These are phyloP conservation scores for Trametes coccinea DNA, from an alignment of 768 basidiomycete genomes.

Conservation along the genomic window DNA sequence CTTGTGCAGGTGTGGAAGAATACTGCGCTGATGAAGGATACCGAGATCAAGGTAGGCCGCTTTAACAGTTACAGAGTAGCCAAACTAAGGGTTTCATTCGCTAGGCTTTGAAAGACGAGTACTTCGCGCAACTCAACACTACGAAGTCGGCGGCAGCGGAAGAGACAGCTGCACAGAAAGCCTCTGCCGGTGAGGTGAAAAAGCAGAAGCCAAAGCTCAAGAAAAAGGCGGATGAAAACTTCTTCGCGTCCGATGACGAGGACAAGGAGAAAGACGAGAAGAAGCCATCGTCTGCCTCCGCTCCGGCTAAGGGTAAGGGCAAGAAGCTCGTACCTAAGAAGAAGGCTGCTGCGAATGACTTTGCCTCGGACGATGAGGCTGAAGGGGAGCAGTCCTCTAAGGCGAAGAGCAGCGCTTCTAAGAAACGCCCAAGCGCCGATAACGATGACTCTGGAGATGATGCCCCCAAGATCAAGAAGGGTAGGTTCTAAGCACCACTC, in stretches of 20 bases:
- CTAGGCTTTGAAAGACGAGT: conserved; percentile 65
- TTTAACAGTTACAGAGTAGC: too few species aligned
- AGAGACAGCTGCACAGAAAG: conserved; percentile 24
- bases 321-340: conserved; percentile 22
- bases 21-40: conserved; percentile 53
- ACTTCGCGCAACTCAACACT: conserved; percentile 47
- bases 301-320: conserved; percentile 27
- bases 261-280: conserved; percentile 27
- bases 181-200: conserved; percentile 27
- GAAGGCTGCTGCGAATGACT: conserved; percentile 14
- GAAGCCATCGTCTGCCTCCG: conserved; percentile 13
- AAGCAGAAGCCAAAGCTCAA: conserved; percentile 53
- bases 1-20: conserved; percentile 65
- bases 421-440: conserved; percentile 10
- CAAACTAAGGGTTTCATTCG: too few species aligned
- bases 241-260: conserved; percentile 58
- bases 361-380: conserved; percentile 23
- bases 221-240: conserved; percentile 45
- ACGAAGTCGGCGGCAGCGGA: conserved; percentile 27
- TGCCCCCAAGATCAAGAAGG: conserved; percentile 40
- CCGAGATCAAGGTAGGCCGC: conserved; percentile 59
- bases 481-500: conserved; percentile 15
- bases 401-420: conserved; percentile 9
- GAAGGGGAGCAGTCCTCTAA: conserved; percentile 8
- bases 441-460: conserved; percentile 31